Percentiles rank a stretch among this genome's conserved stretches.
These are phyloP conservation scores for Sabuloglossum arenarium DNA, from an alignment of 495 filamentous ascomycete genomes.

Conservation along the genomic window DNA sequence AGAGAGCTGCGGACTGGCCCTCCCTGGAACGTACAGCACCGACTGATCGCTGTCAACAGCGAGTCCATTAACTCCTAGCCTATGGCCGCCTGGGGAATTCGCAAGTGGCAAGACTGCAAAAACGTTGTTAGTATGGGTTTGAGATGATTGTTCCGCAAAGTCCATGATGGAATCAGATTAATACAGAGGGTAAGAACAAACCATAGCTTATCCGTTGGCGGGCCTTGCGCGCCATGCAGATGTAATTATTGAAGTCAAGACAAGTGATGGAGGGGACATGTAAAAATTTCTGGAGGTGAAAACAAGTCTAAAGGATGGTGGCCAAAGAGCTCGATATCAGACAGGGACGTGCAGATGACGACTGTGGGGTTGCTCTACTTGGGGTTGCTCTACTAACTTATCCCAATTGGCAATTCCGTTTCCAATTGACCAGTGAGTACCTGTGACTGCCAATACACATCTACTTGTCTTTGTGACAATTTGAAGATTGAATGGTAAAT, in stretches of 20 bases:
- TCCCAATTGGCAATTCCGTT: neutral
- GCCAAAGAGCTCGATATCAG: neutral
- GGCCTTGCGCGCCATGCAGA: conserved; percentile 22
- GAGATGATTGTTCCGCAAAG: neutral
- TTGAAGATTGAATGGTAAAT: too few relatives aligned
- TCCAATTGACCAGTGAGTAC: neutral
- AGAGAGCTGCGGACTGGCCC: neutral
- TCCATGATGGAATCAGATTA: neutral
- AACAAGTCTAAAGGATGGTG: neutral
- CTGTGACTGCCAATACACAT: too few relatives aligned
- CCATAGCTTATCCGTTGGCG: conserved; percentile 33
- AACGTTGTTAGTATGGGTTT: neutral
- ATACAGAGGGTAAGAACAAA: conserved; percentile 13
- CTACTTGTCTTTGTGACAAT: too few relatives aligned
- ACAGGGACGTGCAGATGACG: neutral
- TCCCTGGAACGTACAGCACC: conserved; percentile 50
- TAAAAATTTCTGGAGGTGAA: neutral
- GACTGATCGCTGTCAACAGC: conserved; percentile 66
- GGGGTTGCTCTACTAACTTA: too few relatives aligned
- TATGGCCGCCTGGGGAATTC: conserved; percentile 75
- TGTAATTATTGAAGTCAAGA: neutral
- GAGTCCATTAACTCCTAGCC: conserved; percentile 84
- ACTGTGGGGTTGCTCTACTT: neutral
- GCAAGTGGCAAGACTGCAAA: conserved; percentile 74
- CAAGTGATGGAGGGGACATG: neutral